phyloP scores from a whole-genome alignment of 2,329 filamentous ascomycete genomes.

The Aspergillus caelatus region DNA sequence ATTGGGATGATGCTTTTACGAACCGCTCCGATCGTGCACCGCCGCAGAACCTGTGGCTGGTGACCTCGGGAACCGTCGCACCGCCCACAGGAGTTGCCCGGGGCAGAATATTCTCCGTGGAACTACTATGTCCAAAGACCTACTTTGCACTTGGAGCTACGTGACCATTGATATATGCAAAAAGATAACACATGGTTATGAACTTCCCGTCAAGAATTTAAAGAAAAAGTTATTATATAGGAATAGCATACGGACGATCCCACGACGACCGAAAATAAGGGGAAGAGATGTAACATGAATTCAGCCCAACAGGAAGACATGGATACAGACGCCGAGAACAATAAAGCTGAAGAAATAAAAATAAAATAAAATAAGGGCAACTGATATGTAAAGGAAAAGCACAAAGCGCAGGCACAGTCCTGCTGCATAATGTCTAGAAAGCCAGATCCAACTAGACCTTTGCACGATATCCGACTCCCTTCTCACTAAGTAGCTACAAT shows the following conservation, averaged over 20 bases:
- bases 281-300: constrained; percentile 28
- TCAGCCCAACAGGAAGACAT: constrained; percentile 28
- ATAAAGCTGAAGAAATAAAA: constrained; percentile 29
- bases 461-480: constrained; percentile 18
- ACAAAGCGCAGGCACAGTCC: constrained; percentile 26
- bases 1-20: constrained; percentile 41
- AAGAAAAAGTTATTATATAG: constrained; percentile 36
- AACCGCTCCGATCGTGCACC: constrained; percentile 42
- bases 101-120: not conserved
- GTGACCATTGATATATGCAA: constrained; percentile 7
- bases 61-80: constrained; percentile 23
- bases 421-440: constrained; percentile 34
- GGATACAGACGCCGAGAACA: constrained; percentile 38
- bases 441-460: constrained; percentile 31
- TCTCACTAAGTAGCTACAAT: not conserved
- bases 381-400: constrained; percentile 26
- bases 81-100: constrained; percentile 13
- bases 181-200: not conserved
- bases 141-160: not conserved
- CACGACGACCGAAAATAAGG: constrained; percentile 13
- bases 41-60: constrained; percentile 25
- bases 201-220: constrained; percentile 14
- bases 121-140: not conserved
- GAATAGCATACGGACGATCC: constrained; percentile 36
- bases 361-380: constrained; percentile 17